phyloP scores from a whole-genome alignment of 352 stramenopile species.

The Thalassiosira ordinaria region DNA sequence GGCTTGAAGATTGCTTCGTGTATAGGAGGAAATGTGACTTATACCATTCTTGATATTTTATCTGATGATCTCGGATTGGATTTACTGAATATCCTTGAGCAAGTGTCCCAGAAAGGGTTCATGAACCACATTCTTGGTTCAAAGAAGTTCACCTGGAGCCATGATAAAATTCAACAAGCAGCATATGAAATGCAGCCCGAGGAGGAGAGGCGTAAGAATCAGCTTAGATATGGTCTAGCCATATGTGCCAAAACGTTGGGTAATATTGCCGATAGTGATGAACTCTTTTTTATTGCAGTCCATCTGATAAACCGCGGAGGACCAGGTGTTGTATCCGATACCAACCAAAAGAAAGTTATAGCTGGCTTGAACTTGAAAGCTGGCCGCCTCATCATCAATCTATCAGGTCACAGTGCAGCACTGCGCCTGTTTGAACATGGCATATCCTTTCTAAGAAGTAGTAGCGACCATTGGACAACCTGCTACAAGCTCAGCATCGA shows the following conservation, averaged over 20 bases:
- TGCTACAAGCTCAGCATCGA: not conserved
- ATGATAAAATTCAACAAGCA: constrained; percentile 49
- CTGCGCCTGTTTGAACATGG: constrained; percentile 29
- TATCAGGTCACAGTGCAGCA: constrained; percentile 15
- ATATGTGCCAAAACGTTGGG: constrained; percentile 3
- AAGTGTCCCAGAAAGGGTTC: constrained; percentile 21
- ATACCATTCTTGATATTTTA: constrained; percentile 33
- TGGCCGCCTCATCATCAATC: constrained; percentile 4
- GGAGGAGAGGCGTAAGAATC: not conserved
- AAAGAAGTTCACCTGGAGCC: constrained; percentile 12
- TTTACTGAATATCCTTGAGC: constrained; percentile 17
- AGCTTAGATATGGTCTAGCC: constrained; percentile 22
- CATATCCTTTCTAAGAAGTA: constrained; percentile 14
- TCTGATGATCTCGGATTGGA: constrained; percentile 25
- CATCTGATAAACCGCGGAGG: not conserved
- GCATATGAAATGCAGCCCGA: constrained; percentile 22
- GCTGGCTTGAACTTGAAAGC: constrained; percentile 16
- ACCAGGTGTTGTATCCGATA: not conserved
- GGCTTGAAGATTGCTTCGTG: constrained; percentile 45
- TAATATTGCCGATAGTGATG: constrained; percentile 3
- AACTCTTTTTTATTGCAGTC: not conserved
- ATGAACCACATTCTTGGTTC: not conserved
- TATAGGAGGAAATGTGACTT: constrained; percentile 28
- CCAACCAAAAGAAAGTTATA: not conserved
- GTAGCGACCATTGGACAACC: constrained; percentile 6